Percentiles rank a stretch among this genome's conserved stretches.
phyloP scores from a whole-genome alignment of 2,329 filamentous ascomycete genomes.

The Exophiala sideris region DNA sequence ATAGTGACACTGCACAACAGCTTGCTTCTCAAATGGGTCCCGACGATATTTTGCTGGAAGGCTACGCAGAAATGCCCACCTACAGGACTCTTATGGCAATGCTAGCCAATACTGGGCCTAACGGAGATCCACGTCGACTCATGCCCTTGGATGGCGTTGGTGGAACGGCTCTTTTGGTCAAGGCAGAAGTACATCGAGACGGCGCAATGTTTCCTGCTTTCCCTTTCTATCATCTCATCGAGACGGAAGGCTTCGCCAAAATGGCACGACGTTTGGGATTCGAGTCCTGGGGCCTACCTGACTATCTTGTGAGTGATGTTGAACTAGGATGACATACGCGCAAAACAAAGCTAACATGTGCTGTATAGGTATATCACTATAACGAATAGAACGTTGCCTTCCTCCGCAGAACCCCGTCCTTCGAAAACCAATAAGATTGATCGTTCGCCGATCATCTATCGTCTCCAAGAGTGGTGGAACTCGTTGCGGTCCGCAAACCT shows the following conservation, averaged over 20 bases:
- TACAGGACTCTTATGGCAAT: conserved; percentile 90
- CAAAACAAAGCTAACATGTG: conserved; percentile 5
- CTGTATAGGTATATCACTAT: conserved; percentile 27
- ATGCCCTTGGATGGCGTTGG: conserved; percentile 88
- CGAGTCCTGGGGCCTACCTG: conserved; percentile 81
- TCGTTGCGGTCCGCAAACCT: too few species aligned
- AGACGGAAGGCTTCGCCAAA: conserved; percentile 96
- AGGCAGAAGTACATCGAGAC: conserved; percentile 93
- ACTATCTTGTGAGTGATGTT: conserved; percentile 75
- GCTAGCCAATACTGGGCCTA: conserved; percentile 58
- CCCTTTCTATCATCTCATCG: conserved; percentile 92
- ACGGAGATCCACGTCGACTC: conserved; percentile 58
- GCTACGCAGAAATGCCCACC: conserved; percentile 88
- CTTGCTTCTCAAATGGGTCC: conserved; percentile 76
- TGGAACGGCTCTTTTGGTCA: conserved; percentile 86
- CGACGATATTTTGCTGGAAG: conserved; percentile 90
- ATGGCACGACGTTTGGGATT: conserved; percentile 91
- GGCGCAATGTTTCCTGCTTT: conserved; percentile 99
- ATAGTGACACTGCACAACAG: conserved; percentile 73
- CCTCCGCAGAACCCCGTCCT: not conserved
- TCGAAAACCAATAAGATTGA: not conserved
- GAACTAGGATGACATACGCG: not conserved
- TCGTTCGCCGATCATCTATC: too few species aligned
- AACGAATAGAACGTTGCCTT: conserved; percentile 23
- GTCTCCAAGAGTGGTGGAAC: too few species aligned